phyloP scores from a whole-genome alignment of 768 basidiomycete genomes.

The Trametes villosa region DNA sequence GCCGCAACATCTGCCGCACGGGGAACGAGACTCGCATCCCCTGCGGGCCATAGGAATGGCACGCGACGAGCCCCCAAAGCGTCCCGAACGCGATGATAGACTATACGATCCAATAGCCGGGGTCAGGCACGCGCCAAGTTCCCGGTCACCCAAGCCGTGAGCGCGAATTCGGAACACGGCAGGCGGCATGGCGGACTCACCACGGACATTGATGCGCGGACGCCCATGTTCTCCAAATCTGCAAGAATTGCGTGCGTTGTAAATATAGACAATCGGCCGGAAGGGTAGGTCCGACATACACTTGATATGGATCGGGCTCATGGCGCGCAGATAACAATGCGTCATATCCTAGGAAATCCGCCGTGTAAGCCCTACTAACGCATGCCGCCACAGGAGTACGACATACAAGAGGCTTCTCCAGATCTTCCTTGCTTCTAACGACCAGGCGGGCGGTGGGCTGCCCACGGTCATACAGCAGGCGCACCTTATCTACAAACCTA shows the following conservation, averaged over 20 bases:
- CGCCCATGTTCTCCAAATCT: constrained; percentile 83
- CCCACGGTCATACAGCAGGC: constrained; percentile 73
- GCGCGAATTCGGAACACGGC: neutral
- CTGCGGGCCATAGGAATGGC: constrained; percentile 73
- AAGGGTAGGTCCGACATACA: constrained; percentile 45
- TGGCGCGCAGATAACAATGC: constrained; percentile 81
- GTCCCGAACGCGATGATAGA: constrained; percentile 80
- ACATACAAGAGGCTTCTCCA: constrained; percentile 66
- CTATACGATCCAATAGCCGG: constrained; percentile 38
- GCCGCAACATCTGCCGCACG: constrained; percentile 79
- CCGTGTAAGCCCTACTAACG: neutral
- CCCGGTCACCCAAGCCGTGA: neutral
- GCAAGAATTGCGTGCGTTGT: neutral
- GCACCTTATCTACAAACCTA: constrained; percentile 63
- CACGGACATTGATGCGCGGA: constrained; percentile 85
- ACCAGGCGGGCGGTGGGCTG: constrained; percentile 77
- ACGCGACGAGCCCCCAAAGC: constrained; percentile 81
- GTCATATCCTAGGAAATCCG: constrained; percentile 66
- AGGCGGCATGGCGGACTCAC: constrained; percentile 43
- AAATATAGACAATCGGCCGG: constrained; percentile 7
- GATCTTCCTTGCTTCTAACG: constrained; percentile 61
- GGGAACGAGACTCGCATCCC: constrained; percentile 90
- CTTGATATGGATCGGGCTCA: constrained; percentile 86
- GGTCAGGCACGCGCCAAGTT: neutral
- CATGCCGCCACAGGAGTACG: neutral